Conservation (phyloP, 441 rosid species). For the Erysimum cheiri region DNA sequence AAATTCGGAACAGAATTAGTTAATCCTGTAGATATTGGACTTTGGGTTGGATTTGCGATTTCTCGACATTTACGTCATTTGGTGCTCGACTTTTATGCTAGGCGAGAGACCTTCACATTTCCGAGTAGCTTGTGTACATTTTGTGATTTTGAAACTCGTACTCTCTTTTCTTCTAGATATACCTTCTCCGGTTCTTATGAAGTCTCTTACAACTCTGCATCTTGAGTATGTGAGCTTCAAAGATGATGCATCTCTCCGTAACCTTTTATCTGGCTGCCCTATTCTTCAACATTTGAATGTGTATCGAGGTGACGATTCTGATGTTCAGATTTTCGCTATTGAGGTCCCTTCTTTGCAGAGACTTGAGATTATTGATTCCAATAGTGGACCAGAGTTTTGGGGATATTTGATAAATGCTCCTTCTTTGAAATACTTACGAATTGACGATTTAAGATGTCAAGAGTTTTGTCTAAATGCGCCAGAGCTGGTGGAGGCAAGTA, state of each 20-base stretch:
- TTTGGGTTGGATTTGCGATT: slow-evolving; percentile 1
- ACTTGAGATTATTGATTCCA: background rate
- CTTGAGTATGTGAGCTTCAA: background rate
- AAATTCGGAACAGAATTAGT: background rate
- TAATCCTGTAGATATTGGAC: background rate
- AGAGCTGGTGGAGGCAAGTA: background rate
- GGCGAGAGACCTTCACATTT: no score
- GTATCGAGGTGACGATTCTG: background rate
- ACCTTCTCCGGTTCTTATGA: background rate
- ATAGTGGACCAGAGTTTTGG: background rate
- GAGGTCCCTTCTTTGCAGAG: slow-evolving; percentile 19
- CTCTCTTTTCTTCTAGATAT: background rate
- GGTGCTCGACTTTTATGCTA: no score
- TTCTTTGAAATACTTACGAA: background rate
- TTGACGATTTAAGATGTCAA: background rate
- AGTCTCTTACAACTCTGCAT: slow-evolving; percentile 11
- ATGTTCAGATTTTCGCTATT: background rate
- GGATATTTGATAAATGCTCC: slow-evolving; percentile 4
- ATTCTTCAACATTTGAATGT: background rate
- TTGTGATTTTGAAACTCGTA: background rate
- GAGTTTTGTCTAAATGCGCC: background rate
- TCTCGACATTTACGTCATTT: background rate
- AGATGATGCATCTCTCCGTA: background rate
- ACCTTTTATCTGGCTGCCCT: slow-evolving; percentile 17
- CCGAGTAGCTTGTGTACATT: background rate